A percentile compares a stretch with the other conserved stretches of the same genome.
Conservation (phyloP, 1,139 yeast genomes). For the Suhomyces yuchorum region DNA sequence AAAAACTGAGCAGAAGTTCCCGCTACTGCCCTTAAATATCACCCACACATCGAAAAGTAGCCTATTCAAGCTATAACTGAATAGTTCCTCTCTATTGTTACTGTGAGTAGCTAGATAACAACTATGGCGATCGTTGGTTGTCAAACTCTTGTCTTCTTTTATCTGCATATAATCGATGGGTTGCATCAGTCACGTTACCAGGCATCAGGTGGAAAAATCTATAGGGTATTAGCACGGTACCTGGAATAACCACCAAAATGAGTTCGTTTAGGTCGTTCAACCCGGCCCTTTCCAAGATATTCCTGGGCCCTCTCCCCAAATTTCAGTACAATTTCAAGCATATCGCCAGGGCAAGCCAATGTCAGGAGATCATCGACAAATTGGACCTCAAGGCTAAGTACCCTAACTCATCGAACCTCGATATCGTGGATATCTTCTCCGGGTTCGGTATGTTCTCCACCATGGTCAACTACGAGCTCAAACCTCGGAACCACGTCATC, state of each 20-base stretch:
- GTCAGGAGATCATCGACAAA: slow-evolving; percentile 46
- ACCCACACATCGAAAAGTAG: too few species aligned
- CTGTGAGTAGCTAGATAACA: too few species aligned
- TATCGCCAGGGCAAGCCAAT: slow-evolving; percentile 27
- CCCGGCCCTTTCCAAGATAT: slow-evolving; percentile 29
- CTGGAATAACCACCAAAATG: slow-evolving; percentile 2
- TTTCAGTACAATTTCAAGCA: slow-evolving; percentile 28
- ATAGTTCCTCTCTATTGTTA: too few species aligned
- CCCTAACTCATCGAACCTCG: slow-evolving; percentile 43
- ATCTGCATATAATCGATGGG: too few species aligned
- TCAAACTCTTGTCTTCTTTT: too few species aligned
- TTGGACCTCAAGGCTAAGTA: slow-evolving; percentile 45
- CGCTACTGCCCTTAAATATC: too few species aligned
- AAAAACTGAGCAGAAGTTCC: too few species aligned
- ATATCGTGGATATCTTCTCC: slow-evolving; percentile 68
- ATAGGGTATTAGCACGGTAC: too few species aligned
- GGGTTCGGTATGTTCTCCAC: slow-evolving; percentile 55
- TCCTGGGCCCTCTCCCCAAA: slow-evolving; percentile 22
- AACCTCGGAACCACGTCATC: slow-evolving; percentile 62
- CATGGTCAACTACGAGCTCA: slow-evolving; percentile 55
- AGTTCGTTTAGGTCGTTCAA: slow-evolving; percentile 31
- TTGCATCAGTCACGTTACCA: too few species aligned
- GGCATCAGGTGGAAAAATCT: neutral
- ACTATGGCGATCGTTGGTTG: too few species aligned
- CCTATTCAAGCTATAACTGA: too few species aligned